phyloP scores from a whole-genome alignment of 257 asterid species.

The Capsicum baccatum region DNA sequence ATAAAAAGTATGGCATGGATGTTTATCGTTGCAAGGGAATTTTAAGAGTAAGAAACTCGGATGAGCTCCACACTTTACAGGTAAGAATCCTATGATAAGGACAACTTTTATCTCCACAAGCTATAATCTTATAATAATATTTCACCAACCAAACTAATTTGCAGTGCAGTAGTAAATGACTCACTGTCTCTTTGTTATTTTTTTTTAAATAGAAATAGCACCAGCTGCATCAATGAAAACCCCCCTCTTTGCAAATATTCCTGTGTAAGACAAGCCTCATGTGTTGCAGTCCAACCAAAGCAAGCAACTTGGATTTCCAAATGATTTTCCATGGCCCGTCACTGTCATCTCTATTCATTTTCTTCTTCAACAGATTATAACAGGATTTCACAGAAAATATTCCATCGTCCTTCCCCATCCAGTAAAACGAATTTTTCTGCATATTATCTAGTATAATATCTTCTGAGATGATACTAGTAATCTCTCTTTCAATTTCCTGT shows the following conservation, averaged over 20 bases:
- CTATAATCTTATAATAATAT: neutral
- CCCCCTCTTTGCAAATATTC: neutral
- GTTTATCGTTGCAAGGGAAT: slow-evolving; percentile 94
- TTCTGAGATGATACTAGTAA: neutral
- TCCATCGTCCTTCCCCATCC: neutral
- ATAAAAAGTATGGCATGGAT: slow-evolving; percentile 86
- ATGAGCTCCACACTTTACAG: slow-evolving; percentile 85
- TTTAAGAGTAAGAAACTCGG: slow-evolving; percentile 63
- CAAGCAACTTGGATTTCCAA: neutral
- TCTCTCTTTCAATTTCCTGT: neutral
- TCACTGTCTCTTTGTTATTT: neutral
- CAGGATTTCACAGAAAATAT: neutral
- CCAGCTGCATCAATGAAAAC: neutral
- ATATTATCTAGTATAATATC: neutral
- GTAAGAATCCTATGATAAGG: slow-evolving; percentile 35
- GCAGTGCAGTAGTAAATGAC: neutral
- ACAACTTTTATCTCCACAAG: neutral
- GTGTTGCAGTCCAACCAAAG: neutral
- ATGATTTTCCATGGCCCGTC: neutral
- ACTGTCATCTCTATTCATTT: neutral
- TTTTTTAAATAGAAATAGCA: neutral
- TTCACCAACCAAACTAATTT: neutral
- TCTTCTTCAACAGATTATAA: neutral
- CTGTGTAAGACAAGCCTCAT: neutral
- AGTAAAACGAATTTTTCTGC: neutral